phyloP scores from a whole-genome alignment of 2,329 filamentous ascomycete genomes.

The Periglandula ipomoeae region DNA sequence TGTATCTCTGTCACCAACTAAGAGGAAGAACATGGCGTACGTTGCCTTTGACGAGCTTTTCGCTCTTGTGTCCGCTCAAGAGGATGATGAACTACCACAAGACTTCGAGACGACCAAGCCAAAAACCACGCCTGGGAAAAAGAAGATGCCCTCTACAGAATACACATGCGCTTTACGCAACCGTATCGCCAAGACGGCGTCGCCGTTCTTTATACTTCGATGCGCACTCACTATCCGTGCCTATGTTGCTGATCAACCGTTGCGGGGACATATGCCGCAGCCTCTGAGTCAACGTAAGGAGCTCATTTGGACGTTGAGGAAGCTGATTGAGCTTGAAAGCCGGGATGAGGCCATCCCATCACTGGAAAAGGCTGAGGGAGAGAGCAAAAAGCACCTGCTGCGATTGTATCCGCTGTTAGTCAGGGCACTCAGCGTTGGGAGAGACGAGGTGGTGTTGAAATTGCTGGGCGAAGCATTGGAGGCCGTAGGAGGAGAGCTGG shows the following conservation, averaged over 20 bases:
- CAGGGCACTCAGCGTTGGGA: conserved; percentile 46
- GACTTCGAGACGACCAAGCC: not conserved
- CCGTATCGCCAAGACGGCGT: conserved; percentile 63
- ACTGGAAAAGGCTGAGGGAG: conserved; percentile 39
- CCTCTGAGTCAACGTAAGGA: conserved; percentile 74
- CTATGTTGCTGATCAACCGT: conserved; percentile 84
- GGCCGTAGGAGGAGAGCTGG: conserved; percentile 47
- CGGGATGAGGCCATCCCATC: conserved; percentile 61
- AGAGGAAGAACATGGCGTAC: conserved; percentile 66
- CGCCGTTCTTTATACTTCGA: conserved; percentile 75
- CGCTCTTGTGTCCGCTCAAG: conserved; percentile 45
- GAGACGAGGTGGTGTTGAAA: conserved; percentile 51
- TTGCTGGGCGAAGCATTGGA: conserved; percentile 52
- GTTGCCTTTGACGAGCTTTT: conserved; percentile 75
- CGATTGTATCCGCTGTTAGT: conserved; percentile 72
- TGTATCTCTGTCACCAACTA: conserved; percentile 53
- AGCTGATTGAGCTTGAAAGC: conserved; percentile 58
- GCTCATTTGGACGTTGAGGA: conserved; percentile 59
- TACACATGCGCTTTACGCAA: conserved; percentile 30
- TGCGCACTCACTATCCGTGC: conserved; percentile 71
- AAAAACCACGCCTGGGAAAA: not conserved
- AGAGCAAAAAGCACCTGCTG: conserved; percentile 64
- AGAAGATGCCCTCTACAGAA: conserved; percentile 1
- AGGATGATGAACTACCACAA: conserved; percentile 8
- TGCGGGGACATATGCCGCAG: conserved; percentile 82